These are phyloP conservation scores for Monilinia vaccinii-corymbosi DNA, from an alignment of 2,329 filamentous ascomycete species.

Conservation along the genomic window DNA sequence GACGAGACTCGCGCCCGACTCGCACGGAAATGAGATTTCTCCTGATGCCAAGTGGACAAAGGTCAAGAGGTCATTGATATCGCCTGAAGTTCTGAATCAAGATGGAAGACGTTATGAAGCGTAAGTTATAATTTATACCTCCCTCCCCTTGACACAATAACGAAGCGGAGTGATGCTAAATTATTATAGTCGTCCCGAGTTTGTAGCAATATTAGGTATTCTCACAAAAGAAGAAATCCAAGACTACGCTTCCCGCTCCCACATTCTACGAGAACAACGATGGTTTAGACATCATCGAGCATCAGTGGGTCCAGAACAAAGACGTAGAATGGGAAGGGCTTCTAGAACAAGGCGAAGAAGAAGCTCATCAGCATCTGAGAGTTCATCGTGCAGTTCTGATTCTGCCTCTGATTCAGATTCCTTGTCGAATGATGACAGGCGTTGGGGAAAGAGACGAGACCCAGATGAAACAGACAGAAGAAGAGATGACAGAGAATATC, in stretches of 20 bases:
- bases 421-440: background rate
- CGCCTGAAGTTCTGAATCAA: slow-evolving; percentile 46
- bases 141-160: background rate
- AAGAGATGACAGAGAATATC: background rate
- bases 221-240: slow-evolving; percentile 43
- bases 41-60: slow-evolving; percentile 51
- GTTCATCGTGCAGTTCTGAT: background rate
- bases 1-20: slow-evolving; percentile 43
- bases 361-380: background rate
- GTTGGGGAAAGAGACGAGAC: background rate
- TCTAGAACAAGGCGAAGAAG: background rate
- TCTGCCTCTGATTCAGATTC: background rate
- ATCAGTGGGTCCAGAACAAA: background rate
- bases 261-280: slow-evolving; percentile 31
- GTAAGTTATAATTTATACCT: slow-evolving; percentile 14
- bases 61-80: slow-evolving; percentile 45
- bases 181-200: slow-evolving; percentile 39
- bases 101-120: slow-evolving; percentile 52
- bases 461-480: background rate
- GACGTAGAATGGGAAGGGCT: background rate
- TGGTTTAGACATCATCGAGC: slow-evolving; percentile 9
- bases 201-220: slow-evolving; percentile 50
- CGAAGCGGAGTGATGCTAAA: background rate
- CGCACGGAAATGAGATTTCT: slow-evolving; percentile 46
- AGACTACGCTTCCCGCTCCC: slow-evolving; percentile 37